A percentile compares a stretch with the other conserved stretches of the same genome.
phyloP scores from a whole-genome alignment of 495 filamentous ascomycete species.

The Penicillium paradoxum region DNA sequence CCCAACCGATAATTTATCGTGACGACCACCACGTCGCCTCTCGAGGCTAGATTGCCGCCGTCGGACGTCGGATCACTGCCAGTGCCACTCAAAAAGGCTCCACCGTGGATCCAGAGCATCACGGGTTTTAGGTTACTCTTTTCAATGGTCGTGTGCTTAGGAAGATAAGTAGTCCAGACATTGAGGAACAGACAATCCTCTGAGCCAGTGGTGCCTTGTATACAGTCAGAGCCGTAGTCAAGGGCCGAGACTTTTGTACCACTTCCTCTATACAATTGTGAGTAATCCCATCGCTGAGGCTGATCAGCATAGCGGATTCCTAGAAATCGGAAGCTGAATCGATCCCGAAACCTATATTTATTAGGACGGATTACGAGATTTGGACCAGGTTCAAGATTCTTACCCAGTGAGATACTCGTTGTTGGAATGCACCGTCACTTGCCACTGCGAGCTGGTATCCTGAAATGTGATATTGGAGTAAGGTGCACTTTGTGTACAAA shows the following conservation, averaged over 20 bases:
- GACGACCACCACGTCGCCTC: conserved; percentile 45
- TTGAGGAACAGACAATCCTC: conserved; percentile 41
- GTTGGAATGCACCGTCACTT: conserved; percentile 16
- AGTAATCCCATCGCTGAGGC: conserved; percentile 20
- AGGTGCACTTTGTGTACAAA: conserved; percentile 20
- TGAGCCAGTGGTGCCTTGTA: conserved; percentile 16
- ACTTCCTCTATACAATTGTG: conserved; percentile 13
- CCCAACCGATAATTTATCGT: conserved; percentile 41
- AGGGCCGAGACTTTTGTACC: conserved; percentile 13
- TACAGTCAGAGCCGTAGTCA: conserved; percentile 17
- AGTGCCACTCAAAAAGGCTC: conserved; percentile 39
- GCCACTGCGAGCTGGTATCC: conserved; percentile 15
- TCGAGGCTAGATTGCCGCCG: conserved; percentile 37
- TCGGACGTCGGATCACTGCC: conserved; percentile 35
- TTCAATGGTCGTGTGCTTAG: conserved; percentile 18
- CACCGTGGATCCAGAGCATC: conserved; percentile 46
- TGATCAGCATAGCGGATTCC: conserved; percentile 21
- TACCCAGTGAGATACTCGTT: conserved; percentile 20
- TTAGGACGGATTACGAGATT: neutral
- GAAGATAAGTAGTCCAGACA: conserved; percentile 46
- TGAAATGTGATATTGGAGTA: conserved; percentile 12
- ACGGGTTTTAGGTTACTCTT: conserved; percentile 33
- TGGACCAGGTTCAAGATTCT: neutral
- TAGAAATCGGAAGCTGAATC: conserved; percentile 20
- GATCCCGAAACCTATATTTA: conserved; percentile 20